Conservation (phyloP, 192 early-diverging fungal genomes). For the Mortierella claussenii region DNA sequence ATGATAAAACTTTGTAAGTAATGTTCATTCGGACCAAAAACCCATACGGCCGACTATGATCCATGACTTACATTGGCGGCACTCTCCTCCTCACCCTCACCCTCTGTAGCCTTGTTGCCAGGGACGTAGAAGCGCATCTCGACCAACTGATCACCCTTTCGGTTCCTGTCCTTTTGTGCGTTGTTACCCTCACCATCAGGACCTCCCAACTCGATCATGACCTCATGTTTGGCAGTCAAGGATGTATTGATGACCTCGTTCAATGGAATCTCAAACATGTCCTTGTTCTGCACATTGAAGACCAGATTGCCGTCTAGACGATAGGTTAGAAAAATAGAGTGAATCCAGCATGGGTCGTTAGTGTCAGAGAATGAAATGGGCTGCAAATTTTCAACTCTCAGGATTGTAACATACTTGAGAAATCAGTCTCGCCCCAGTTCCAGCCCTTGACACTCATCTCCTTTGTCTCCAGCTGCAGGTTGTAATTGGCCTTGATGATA, state of each 20-base stretch:
- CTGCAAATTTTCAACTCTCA: background rate
- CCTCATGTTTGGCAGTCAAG: constrained; percentile 89
- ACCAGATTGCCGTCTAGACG: constrained; percentile 66
- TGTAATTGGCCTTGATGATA: constrained; percentile 75
- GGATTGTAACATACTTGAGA: constrained; percentile 79
- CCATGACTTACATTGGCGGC: constrained; percentile 52
- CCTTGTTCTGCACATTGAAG: constrained; percentile 86
- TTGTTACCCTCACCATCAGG: constrained; percentile 65
- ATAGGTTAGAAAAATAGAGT: background rate
- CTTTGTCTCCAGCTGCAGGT: constrained; percentile 78
- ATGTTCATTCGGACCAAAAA: no score
- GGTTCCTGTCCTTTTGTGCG: constrained; percentile 58
- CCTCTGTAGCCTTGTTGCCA: constrained; percentile 69
- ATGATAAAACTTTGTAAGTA: no score
- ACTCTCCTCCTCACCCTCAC: constrained; percentile 59
- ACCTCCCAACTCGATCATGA: constrained; percentile 87
- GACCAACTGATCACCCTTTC: constrained; percentile 81
- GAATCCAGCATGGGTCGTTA: background rate
- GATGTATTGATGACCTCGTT: constrained; percentile 88
- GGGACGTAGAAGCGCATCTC: constrained; percentile 96
- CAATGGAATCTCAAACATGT: constrained; percentile 93
- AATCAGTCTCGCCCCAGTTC: constrained; percentile 96
- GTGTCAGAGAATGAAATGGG: background rate
- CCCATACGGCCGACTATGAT: no score
- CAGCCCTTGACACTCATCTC: constrained; percentile 92